phyloP scores from a whole-genome alignment of 441 rosid species.

The Corymbia calophylla region DNA sequence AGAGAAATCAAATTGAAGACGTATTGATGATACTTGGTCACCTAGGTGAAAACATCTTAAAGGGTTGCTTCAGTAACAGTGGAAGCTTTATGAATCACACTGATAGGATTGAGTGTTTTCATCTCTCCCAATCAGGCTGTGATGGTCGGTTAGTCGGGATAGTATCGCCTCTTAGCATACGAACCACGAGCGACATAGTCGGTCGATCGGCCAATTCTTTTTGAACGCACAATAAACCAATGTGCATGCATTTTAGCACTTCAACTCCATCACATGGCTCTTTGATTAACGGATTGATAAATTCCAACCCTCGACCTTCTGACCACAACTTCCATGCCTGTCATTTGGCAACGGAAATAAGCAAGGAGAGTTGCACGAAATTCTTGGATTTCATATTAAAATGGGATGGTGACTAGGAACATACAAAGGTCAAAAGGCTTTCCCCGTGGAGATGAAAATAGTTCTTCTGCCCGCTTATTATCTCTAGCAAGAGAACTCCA shows the following conservation, averaged over 20 bases:
- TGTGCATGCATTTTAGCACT: background rate
- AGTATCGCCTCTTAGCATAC: background rate
- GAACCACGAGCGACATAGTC: background rate
- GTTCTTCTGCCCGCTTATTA: background rate
- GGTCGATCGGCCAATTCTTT: rapidly evolving
- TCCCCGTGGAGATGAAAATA: background rate
- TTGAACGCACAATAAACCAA: background rate
- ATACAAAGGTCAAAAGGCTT: background rate
- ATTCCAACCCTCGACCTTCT: background rate
- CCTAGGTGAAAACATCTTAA: background rate
- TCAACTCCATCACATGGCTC: background rate
- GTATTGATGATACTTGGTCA: background rate
- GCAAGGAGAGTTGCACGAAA: background rate
- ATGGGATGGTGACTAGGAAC: background rate
- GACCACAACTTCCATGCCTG: background rate
- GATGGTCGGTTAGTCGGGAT: rapidly evolving
- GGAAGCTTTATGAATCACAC: background rate
- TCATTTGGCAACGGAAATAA: background rate
- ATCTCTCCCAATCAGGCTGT: background rate
- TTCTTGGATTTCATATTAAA: background rate
- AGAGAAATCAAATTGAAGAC: background rate
- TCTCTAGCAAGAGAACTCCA: background rate
- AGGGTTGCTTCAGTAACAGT: background rate
- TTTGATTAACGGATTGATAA: background rate
- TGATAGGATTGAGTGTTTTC: background rate